These are phyloP conservation scores for Trichocladium antarcticum DNA, from an alignment of 495 filamentous ascomycete species.

Conservation along the genomic window DNA sequence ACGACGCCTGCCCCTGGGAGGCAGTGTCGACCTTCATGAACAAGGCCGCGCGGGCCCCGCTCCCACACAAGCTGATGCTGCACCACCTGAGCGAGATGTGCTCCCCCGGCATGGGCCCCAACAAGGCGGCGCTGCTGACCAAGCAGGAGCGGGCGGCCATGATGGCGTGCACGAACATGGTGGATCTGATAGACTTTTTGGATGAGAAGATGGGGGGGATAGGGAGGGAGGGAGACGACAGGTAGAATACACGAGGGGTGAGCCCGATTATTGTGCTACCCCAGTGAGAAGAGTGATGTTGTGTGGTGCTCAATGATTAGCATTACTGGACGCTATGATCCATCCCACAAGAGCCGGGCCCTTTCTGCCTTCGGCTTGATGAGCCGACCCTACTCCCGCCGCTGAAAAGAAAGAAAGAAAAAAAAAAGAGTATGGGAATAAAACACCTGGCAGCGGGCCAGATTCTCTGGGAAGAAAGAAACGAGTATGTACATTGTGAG, in stretches of 20 bases:
- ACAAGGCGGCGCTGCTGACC: conserved; percentile 37
- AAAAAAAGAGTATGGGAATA: too few relatives aligned
- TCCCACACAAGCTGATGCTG: conserved; percentile 48
- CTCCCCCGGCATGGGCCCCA: conserved; percentile 37
- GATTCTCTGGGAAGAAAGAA: background rate
- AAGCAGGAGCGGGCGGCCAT: conserved; percentile 43
- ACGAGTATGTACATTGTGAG: background rate
- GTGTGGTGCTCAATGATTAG: too few relatives aligned
- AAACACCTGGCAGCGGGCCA: background rate
- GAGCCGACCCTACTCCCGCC: too few relatives aligned
- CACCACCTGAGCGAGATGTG: conserved; percentile 58
- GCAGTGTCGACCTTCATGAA: conserved; percentile 49
- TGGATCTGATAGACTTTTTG: conserved; percentile 50
- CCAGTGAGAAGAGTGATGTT: too few relatives aligned
- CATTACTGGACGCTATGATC: too few relatives aligned
- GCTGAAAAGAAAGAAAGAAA: too few relatives aligned
- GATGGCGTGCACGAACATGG: conserved; percentile 40
- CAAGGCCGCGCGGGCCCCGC: conserved; percentile 38
- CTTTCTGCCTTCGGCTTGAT: too few relatives aligned
- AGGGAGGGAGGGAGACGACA: conserved; percentile 7
- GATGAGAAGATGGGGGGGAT: conserved; percentile 36
- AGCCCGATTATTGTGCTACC: too few relatives aligned
- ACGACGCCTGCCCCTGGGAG: conserved; percentile 45
- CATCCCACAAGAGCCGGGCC: too few relatives aligned
- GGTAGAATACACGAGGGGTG: background rate